Base-by-base conservation (phyloP, 257 asterid genomes). In the Euphrasia confusa region DNA sequence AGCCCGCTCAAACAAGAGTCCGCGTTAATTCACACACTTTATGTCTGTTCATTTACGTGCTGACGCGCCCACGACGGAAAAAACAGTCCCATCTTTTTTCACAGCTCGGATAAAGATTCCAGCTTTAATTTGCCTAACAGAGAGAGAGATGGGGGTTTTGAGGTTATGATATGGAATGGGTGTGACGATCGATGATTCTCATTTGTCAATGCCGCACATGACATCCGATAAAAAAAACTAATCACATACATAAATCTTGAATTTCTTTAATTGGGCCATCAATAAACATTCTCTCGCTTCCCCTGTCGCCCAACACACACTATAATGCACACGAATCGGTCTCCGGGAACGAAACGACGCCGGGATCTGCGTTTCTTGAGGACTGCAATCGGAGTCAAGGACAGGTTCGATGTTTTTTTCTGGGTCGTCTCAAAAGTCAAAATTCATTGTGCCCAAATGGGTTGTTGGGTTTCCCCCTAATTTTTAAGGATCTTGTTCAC, bases 351-450 rank as follows among this genome's bases (percentile, higher is more conserved):
- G 78, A 62, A 76, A 52, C 78, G 64, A 66, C 78, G 71, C 79
- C 47, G 81, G 85, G 89, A 83, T 88, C 88, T 79, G 84, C 60
- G 76, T 86, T 70, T 77, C 71, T 80, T 61, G 79, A 75, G 72
- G 77, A 72, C 67, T 72, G 70, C 77, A 58, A 72, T 48, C 61
- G 61, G 63, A 59, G 68, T 17, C 9, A n/a, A 5, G 27, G 27
- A 50, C 55, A 50, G 24, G 55, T 50, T 45, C 52, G 5, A 1
- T 50, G 1, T 4, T 54, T 32, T 48, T 28, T 3, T 68, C 54
- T 63, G 30, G 61, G 24, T 42, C 49, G 71, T 58, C 70, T 69
- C 69, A 45, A 54, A 37, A 64, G 42, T 37, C 10, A 37, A 35
- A 37, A 7, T 69, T 61, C 39, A 63, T 15, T 83, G 76, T 77